Conservation (phyloP, 2,329 filamentous ascomycete species). For the Penicillium sp. region DNA sequence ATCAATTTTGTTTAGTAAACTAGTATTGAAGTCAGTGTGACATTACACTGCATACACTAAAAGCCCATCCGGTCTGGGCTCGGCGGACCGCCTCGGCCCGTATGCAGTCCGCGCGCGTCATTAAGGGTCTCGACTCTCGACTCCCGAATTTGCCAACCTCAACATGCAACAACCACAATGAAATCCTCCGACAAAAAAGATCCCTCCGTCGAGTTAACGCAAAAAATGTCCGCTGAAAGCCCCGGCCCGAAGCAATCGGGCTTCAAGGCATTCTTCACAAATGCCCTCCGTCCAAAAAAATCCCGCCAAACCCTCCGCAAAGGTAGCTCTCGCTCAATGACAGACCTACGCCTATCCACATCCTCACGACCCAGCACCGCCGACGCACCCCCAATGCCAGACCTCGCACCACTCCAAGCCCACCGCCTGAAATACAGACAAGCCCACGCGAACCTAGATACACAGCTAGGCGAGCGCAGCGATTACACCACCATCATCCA, state of each 20-base stretch:
- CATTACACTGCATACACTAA: neutral
- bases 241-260: constrained; percentile 29
- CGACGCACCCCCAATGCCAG: constrained; percentile 30
- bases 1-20: no score
- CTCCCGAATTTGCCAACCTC: neutral
- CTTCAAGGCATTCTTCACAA: constrained; percentile 30
- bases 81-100: constrained; percentile 1
- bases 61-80: neutral
- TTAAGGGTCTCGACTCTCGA: neutral
- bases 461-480: constrained; percentile 37
- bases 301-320: constrained; percentile 39
- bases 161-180: neutral
- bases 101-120: neutral
- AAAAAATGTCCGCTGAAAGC: constrained; percentile 32
- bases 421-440: constrained; percentile 36
- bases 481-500: constrained; percentile 41
- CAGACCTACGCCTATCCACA: constrained; percentile 25
- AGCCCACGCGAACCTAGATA: constrained; percentile 29
- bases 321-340: constrained; percentile 27
- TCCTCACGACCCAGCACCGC: constrained; percentile 24
- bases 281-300: constrained; percentile 36
- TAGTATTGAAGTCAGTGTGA: neutral
- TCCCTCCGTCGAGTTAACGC: neutral
- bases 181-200: neutral
- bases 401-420: constrained; percentile 34